Percentiles rank a stretch among this genome's conserved stretches.
Evolutionary conservation across 176 grass and related monocot genomes (phyloP).

Genomic region (Zoysia japonica): DNA sequence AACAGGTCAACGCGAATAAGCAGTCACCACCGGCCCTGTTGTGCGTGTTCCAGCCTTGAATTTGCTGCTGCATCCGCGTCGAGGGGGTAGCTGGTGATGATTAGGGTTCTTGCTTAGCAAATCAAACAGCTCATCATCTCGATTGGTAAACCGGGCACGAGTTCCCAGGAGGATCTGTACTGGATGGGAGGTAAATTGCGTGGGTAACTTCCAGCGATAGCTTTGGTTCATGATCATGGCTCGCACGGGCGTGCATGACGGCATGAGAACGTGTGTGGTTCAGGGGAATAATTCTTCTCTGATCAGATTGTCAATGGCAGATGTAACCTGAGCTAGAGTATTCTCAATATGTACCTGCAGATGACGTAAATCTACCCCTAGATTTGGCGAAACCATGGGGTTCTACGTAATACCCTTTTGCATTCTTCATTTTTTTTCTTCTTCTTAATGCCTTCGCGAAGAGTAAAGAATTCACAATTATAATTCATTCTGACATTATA

Average conservation of each 20-base stretch:
- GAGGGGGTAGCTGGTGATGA: not conserved
- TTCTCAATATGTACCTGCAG: no score
- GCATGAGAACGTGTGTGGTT: conserved; percentile 7
- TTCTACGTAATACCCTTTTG: no score
- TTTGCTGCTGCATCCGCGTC: not conserved
- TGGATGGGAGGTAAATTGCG: conserved; percentile 21
- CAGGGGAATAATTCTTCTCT: not conserved
- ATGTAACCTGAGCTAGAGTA: no score
- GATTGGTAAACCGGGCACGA: not conserved
- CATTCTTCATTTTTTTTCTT: no score
- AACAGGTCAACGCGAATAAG: conserved; percentile 32
- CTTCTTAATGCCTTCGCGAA: no score
- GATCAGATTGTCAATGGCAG: not conserved
- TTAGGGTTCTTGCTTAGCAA: conserved; percentile 30
- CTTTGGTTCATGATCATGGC: not conserved
- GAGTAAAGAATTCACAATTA: no score
- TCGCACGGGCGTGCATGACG: not conserved
- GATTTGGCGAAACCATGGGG: conserved; percentile 29
- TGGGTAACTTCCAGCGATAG: conserved; percentile 1
- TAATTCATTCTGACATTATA: no score
- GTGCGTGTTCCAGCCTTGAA: not conserved
- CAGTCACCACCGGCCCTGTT: not conserved
- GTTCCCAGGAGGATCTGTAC: not conserved
- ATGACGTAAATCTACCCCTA: not conserved
- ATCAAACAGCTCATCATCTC: conserved; percentile 41